phyloP scores from a whole-genome alignment of 2,329 filamentous ascomycete genomes.

The Pyrenochaeta sp. region DNA sequence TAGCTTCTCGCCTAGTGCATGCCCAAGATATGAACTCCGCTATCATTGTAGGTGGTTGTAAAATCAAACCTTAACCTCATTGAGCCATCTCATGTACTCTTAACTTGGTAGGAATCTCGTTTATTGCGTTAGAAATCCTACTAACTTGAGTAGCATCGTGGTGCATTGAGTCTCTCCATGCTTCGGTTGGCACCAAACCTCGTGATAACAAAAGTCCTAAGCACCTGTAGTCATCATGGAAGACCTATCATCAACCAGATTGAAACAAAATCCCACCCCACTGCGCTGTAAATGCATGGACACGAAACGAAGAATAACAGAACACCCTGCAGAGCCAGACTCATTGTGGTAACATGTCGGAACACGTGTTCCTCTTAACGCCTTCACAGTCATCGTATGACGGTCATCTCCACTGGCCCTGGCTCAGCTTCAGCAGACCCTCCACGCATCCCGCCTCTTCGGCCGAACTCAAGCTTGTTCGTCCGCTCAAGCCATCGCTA shows the following conservation, averaged over 20 bases:
- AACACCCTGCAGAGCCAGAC: not conserved
- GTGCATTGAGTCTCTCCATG: too few relatives aligned
- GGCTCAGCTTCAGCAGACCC: constrained; percentile 85
- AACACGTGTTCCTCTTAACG: not conserved
- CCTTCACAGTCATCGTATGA: constrained; percentile 2
- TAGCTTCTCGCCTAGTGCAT: too few relatives aligned
- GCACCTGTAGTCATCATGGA: not conserved
- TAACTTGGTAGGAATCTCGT: not conserved
- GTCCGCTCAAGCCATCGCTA: constrained; percentile 65
- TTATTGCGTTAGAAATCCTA: not conserved
- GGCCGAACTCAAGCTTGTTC: constrained; percentile 59
- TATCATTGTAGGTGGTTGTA: too few relatives aligned
- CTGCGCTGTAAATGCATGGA: constrained; percentile 8
- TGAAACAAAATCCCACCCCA: not conserved
- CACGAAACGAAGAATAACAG: not conserved
- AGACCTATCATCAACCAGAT: not conserved
- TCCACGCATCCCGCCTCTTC: constrained; percentile 87
- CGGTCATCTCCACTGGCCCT: constrained; percentile 79
- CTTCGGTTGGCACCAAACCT: not conserved
- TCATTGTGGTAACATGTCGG: not conserved
- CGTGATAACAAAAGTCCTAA: not conserved
- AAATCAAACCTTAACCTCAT: too few relatives aligned
- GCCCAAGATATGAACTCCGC: too few relatives aligned
- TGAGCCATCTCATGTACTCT: not conserved
- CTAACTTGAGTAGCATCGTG: not conserved